Evolutionary conservation across 768 basidiomycete species (phyloP), one percentile per base, ranked within the genome.

Genomic region (Lactarius psammicola): DNA sequence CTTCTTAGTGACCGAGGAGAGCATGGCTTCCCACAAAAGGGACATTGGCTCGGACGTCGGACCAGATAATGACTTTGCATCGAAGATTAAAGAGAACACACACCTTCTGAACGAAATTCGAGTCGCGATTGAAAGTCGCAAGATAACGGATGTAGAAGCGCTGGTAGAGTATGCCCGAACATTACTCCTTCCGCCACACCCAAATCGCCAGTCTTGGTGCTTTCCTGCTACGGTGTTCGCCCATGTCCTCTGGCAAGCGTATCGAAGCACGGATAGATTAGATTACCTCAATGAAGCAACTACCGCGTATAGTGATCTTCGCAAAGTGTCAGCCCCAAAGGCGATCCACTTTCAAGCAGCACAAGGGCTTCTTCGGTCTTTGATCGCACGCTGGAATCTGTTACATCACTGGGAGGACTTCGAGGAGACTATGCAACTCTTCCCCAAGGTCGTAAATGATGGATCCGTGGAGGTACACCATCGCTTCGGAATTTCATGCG

Each of bases 211-310:
- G n/a, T n/a, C n/a, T n/a, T n/a, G n/a, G n/a, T n/a, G n/a, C n/a
- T n/a, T n/a, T n/a, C n/a, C n/a, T n/a, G n/a, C 49, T 9, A 34
- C 7, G 31, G 31, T 33, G 1, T 34, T 60, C 18, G n/a, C 26
- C 11, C 0, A 5, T 10, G 20, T 49, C n/a, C 42, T 60, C 6
- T 3, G 6, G 5, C 11, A 31, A 2, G 31, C 20, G 10, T 36
- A 36, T 13, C 2, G 1, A 1, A 10, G 2, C 11, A 59, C 44
- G 3, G 2, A 46, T 0, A 33, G 33, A 26, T 4, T 34, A 13
- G n/a, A 51, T n/a, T 26, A 60, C 31, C 59, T 60, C 44, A 9
- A 60, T 23, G 33, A 34, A 17, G 20, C 59, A n/a, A 60, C 51
- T 34, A 10, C 20, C 10, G 33, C 17, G 2, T 15, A 15, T 11